Conservation (phyloP, 1,284 basidiomycete genomes). For the Ustilago cynodontis region DNA sequence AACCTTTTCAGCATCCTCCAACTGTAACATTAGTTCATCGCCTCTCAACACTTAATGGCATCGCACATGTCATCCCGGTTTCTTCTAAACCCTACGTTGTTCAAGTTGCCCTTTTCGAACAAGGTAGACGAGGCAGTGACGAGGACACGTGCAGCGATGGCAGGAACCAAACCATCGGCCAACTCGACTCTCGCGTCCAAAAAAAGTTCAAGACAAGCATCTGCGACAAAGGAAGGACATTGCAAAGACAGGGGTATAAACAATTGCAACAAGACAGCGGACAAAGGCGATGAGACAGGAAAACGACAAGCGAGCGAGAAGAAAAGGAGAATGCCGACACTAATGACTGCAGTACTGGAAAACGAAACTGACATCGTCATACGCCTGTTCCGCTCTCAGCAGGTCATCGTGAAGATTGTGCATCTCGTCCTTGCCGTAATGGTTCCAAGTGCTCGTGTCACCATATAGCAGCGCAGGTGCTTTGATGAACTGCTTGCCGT, state of each 20-base stretch:
- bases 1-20: not conserved
- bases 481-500: constrained; percentile 86
- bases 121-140: too few relatives aligned
- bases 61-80: not conserved
- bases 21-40: constrained; percentile 1
- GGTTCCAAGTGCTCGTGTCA: constrained; percentile 99
- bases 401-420: constrained; percentile 95
- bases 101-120: too few relatives aligned
- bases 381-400: constrained; percentile 86
- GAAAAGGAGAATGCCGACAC: not conserved
- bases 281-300: too few relatives aligned
- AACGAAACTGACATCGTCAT: constrained; percentile 78
- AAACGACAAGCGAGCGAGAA: not conserved
- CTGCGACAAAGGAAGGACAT: not conserved
- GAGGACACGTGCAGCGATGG: too few relatives aligned
- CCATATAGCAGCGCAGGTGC: constrained; percentile 90
- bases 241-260: constrained; percentile 7
- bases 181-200: too few relatives aligned
- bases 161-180: too few relatives aligned
- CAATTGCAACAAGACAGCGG: constrained; percentile 2
- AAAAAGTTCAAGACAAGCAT: too few relatives aligned
- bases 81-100: too few relatives aligned
- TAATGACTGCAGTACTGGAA: constrained; percentile 71
- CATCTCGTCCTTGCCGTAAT: constrained; percentile 88
- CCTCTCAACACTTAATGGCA: not conserved